A percentile compares a stretch with the other conserved stretches of the same genome.
These are phyloP conservation scores for Daedaleopsis nitida DNA, from an alignment of 768 basidiomycete genomes.

Conservation along the genomic window DNA sequence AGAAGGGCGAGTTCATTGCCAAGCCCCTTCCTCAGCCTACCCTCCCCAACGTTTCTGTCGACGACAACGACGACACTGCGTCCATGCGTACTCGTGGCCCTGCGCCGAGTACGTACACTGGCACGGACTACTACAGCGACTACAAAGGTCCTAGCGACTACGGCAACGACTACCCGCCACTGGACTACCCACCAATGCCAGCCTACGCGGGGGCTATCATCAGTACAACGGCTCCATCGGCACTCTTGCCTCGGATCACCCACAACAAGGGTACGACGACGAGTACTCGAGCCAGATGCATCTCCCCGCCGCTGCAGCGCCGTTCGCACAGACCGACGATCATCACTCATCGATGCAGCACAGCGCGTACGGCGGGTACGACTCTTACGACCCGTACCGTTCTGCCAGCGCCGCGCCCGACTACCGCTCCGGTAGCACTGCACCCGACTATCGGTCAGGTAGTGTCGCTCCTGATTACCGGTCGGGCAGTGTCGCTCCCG, in stretches of 20 bases:
- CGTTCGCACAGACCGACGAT: conserved; percentile 42
- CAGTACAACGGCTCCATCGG: conserved; percentile 63
- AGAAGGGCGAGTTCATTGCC: conserved; percentile 83
- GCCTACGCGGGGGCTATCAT: conserved; percentile 62
- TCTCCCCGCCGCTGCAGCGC: conserved; percentile 59
- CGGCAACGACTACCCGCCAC: conserved; percentile 39
- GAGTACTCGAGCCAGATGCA: conserved; percentile 68
- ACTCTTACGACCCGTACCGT: conserved; percentile 20
- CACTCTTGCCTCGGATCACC: conserved; percentile 54
- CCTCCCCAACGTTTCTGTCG: conserved; percentile 86
- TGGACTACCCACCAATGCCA: conserved; percentile 73
- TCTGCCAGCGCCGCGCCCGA: conserved; percentile 5
- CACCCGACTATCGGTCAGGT: conserved; percentile 14
- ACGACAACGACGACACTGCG: conserved; percentile 68
- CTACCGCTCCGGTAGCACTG: conserved; percentile 7
- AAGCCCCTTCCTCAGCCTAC: conserved; percentile 91
- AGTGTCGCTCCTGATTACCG: conserved; percentile 14
- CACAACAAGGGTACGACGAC: conserved; percentile 58
- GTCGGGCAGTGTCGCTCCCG: conserved; percentile 3
- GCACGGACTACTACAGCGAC: conserved; percentile 52
- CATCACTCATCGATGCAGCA: conserved; percentile 8
- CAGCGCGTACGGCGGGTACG: conserved; percentile 15
- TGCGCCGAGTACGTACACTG: conserved; percentile 53
- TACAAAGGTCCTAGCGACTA: conserved; percentile 40
- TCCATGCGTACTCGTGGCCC: conserved; percentile 60